A percentile compares a stretch with the other conserved stretches of the same genome.
phyloP scores from a whole-genome alignment of 345 rosid genomes.

The Boechera retrofracta region DNA sequence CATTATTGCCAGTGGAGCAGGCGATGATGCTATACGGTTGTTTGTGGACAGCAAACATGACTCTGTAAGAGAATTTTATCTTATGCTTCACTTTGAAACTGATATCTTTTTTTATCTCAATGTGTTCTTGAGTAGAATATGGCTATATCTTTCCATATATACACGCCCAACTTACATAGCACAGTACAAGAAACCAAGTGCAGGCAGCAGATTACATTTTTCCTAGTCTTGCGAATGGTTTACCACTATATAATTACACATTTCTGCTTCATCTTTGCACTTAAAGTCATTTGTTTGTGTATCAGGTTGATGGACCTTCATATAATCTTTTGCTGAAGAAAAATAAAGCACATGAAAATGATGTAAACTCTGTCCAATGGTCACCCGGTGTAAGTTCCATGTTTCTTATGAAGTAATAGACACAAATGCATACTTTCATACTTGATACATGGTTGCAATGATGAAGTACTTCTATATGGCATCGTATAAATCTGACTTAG shows the following conservation, averaged over 20 bases:
- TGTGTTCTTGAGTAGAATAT: constrained; percentile 15
- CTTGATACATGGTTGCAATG: constrained; percentile 4
- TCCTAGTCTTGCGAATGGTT: not conserved
- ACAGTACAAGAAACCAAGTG: not conserved
- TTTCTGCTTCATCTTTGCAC: not conserved
- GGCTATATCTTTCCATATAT: not conserved
- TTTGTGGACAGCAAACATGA: constrained; percentile 73
- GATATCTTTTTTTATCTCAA: not conserved
- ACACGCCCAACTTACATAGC: not conserved
- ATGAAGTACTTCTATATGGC: constrained; percentile 3
- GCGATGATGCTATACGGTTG: constrained; percentile 81
- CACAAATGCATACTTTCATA: constrained; percentile 4
- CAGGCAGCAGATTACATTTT: constrained; percentile 3
- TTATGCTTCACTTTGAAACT: constrained; percentile 8
- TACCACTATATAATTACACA: constrained; percentile 3
- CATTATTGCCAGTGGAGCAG: constrained; percentile 90
- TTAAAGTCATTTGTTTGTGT: constrained; percentile 21
- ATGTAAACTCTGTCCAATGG: constrained; percentile 86
- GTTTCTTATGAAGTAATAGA: constrained; percentile 20
- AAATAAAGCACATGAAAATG: constrained; percentile 94
- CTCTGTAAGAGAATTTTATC: constrained; percentile 49
- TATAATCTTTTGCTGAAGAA: constrained; percentile 65
- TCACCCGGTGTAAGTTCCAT: constrained; percentile 68
- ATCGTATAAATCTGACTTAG: not conserved
- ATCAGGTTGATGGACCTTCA: constrained; percentile 74